Conservation (phyloP, 2,329 filamentous ascomycete species). For the Stachybotrys echinatus region DNA sequence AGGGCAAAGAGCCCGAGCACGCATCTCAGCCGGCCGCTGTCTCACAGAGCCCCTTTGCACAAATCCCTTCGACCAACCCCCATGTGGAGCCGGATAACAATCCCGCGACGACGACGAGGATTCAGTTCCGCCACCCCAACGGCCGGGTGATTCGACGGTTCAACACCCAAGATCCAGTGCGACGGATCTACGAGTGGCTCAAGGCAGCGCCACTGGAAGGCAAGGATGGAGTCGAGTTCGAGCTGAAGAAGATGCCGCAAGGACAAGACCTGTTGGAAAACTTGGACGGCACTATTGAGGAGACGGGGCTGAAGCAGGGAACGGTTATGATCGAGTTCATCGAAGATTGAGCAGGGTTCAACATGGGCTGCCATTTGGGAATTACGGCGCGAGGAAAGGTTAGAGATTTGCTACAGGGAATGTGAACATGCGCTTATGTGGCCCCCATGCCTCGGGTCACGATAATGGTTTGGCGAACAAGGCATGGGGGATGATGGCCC, state of each 20-base stretch:
- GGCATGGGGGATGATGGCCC: too few species aligned
- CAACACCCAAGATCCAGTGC: constrained; percentile 66
- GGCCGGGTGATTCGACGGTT: constrained; percentile 89
- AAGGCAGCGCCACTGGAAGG: constrained; percentile 82
- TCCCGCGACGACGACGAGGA: constrained; percentile 71
- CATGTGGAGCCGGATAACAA: constrained; percentile 74
- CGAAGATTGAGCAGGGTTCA: constrained; percentile 41
- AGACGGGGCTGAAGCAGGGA: constrained; percentile 83
- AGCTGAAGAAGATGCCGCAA: constrained; percentile 73
- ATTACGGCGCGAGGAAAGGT: background rate
- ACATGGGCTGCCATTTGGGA: background rate
- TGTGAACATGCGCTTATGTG: background rate
- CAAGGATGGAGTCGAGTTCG: constrained; percentile 73
- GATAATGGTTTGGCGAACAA: background rate
- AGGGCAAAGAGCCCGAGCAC: constrained; percentile 45
- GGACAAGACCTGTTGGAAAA: constrained; percentile 77
- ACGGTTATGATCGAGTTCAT: constrained; percentile 94
- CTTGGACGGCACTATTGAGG: constrained; percentile 69
- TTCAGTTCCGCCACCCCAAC: constrained; percentile 84
- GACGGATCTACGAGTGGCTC: constrained; percentile 90
- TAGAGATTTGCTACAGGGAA: background rate
- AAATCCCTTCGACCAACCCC: constrained; percentile 65
- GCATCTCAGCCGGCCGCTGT: constrained; percentile 21
- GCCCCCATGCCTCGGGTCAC: background rate
- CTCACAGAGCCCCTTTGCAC: constrained; percentile 49